Conservation (phyloP, 2,329 filamentous ascomycete species). For the Epichloe gansuensis region DNA sequence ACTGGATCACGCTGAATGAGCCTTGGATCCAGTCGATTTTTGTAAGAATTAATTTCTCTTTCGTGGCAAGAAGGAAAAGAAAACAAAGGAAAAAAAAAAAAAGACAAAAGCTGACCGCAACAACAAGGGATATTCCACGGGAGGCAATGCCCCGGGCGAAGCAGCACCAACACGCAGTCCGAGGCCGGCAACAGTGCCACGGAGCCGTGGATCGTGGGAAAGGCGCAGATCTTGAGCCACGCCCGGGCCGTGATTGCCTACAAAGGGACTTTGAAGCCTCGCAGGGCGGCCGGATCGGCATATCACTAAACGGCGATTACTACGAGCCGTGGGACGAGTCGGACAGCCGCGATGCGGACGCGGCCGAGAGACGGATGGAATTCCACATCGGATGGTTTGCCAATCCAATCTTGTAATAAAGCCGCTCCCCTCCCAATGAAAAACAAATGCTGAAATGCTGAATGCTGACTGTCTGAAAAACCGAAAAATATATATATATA, state of each 20-base stretch:
- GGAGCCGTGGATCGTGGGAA: conserved; percentile 24
- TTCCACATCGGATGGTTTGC: conserved; percentile 29
- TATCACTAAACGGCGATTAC: conserved; percentile 26
- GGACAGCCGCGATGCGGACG: conserved; percentile 16
- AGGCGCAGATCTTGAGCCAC: conserved; percentile 24
- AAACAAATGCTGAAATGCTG: too few species aligned
- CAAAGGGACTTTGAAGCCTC: conserved; percentile 17
- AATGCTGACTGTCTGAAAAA: too few species aligned
- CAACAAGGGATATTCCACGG: conserved; percentile 20
- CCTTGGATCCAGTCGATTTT: conserved; percentile 26
- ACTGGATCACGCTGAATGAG: conserved; percentile 30
- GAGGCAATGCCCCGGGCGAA: conserved; percentile 21
- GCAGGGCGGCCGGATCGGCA: conserved; percentile 21
- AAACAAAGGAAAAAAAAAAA: too few species aligned
- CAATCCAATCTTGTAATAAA: conserved; percentile 23
- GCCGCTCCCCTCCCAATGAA: background rate
- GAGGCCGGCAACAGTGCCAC: conserved; percentile 20
- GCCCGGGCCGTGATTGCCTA: conserved; percentile 21
- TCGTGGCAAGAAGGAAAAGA: too few species aligned
- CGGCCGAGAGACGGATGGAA: conserved; percentile 22
- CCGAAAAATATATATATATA: too few species aligned
- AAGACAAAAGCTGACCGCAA: background rate
- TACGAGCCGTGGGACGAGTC: conserved; percentile 24
- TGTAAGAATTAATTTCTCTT: conserved; percentile 7
- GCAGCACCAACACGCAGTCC: conserved; percentile 11